A percentile compares a stretch with the other conserved stretches of the same genome.
Conservation (phyloP, 805 yeast genomes). For the Cyberlindnera americana region DNA sequence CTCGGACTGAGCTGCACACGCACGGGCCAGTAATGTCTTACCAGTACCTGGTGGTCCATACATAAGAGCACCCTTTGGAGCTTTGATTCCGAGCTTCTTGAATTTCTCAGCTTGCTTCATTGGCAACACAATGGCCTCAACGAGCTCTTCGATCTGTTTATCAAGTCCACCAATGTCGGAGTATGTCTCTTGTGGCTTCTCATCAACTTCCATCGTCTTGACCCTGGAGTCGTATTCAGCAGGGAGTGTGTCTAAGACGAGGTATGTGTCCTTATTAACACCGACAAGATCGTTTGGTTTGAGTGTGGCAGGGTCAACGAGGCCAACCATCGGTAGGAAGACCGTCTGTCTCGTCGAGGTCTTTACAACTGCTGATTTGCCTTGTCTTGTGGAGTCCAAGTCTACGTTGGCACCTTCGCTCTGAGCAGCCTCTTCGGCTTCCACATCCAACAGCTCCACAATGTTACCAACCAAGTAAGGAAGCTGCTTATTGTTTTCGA, state of each 20-base stretch:
- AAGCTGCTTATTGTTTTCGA: constrained; percentile 89
- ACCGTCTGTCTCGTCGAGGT: constrained; percentile 98
- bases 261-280: constrained; percentile 93
- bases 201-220: constrained; percentile 99
- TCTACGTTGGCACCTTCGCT: constrained; percentile 94
- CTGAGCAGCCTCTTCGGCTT: constrained; percentile 75
- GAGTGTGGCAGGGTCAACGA: constrained; percentile 85
- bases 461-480: constrained; percentile 97
- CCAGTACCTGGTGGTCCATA: constrained; percentile 99
- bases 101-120: constrained; percentile 98
- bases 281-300: constrained; percentile 98
- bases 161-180: constrained; percentile 98
- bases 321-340: constrained; percentile 90
- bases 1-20: constrained; percentile 98
- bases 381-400: constrained; percentile 83
- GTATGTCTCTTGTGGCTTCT: constrained; percentile 95
- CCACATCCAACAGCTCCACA: constrained; percentile 87
- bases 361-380: constrained; percentile 97
- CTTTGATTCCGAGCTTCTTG: constrained; percentile 88
- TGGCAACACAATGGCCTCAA: constrained; percentile 97
- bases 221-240: constrained; percentile 97
- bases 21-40: constrained; percentile 93
- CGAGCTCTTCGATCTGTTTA: constrained; percentile 96
- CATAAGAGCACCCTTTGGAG: constrained; percentile 98
- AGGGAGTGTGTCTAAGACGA: constrained; percentile 90